Base-by-base conservation (phyloP, 2,329 filamentous ascomycete species). In the Colletotrichum cuscutae region DNA sequence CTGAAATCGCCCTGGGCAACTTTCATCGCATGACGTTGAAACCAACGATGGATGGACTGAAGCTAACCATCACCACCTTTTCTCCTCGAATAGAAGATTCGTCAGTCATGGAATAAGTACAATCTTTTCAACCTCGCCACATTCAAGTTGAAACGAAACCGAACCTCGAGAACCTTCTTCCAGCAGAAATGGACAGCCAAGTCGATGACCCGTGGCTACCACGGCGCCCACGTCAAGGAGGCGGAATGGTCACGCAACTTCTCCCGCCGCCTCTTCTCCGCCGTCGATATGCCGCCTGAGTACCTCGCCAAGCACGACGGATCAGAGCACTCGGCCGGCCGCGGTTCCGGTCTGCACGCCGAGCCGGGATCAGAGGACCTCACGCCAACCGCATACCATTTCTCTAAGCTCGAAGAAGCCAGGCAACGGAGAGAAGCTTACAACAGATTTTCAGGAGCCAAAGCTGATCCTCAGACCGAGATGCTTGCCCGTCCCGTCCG, bases 181-280 rank as follows among this genome's bases (percentile, higher is more conserved):
- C 96, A 98, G 88, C 96, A 98, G 85, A 99, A 99, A 92, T 99
- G 96, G 96, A 84, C 85, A 1, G 94, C 96, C 79, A 99, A 99
- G 84, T 91, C 95, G 26, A 82, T 92, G 76, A 90, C 94, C 54
- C 92, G 97, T 77, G 92, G 89, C 75, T 99, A 98, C 84, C 97
- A 99, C 85, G 97, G 96, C 83, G 96, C 98, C 81, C 94, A 98
- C 80, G 92, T 99, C 77, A 91, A 92, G 76, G 97, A 99, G 86
- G 92, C 93, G 81, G 93, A 97, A 85, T 99, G 97, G 97, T 89
- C 94, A 84, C 93, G 94, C 81, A 95, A 98, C 89, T 99, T 99
- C 86, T 92, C 90, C 77, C 90, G 93, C 76, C 92, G 93, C 77
- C 87, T 98, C 73, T 90, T 93, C 72, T 92, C 94, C 72, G 95